Evolutionary conservation across 495 filamentous ascomycete species (phyloP).

Genomic region (Hypoxylon rickii): DNA sequence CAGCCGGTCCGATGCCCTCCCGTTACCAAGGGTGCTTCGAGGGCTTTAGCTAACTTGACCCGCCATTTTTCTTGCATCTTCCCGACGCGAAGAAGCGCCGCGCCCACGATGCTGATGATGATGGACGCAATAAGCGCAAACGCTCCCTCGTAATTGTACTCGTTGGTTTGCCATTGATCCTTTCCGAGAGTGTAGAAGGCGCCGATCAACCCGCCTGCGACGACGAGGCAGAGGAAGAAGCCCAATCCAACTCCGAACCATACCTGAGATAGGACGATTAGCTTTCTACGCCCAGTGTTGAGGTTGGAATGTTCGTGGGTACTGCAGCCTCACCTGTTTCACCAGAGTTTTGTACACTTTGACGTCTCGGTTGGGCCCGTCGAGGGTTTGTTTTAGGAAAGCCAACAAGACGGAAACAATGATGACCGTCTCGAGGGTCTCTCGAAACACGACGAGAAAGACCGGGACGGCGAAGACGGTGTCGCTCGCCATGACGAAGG

Average conservation of each 20-base stretch:
- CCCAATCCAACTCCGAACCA: constrained; percentile 71
- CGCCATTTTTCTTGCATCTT: constrained; percentile 89
- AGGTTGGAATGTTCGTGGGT: not conserved
- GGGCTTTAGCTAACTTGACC: constrained; percentile 69
- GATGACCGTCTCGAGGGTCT: constrained; percentile 78
- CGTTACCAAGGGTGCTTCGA: constrained; percentile 58
- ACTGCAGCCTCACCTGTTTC: constrained; percentile 60
- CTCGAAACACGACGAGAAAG: constrained; percentile 87
- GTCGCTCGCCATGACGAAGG: constrained; percentile 52
- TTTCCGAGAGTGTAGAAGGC: constrained; percentile 74
- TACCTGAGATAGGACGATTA: constrained; percentile 52
- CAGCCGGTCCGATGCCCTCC: constrained; percentile 38
- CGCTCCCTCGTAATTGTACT: constrained; percentile 79
- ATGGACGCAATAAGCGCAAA: constrained; percentile 71
- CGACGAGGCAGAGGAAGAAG: constrained; percentile 65
- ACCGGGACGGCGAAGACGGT: constrained; percentile 68
- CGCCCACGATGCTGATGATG: constrained; percentile 80
- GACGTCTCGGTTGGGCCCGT: constrained; percentile 59
- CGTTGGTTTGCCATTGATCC: constrained; percentile 66
- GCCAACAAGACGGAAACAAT: constrained; percentile 82
- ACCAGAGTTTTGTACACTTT: constrained; percentile 68
- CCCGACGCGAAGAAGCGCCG: constrained; percentile 76
- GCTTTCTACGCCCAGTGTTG: not conserved
- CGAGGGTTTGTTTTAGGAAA: constrained; percentile 78
- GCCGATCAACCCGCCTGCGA: constrained; percentile 76